Percentiles rank a stretch among this genome's conserved stretches.
phyloP scores from a whole-genome alignment of 2,329 filamentous ascomycete genomes.

The Phialophora expanda region DNA sequence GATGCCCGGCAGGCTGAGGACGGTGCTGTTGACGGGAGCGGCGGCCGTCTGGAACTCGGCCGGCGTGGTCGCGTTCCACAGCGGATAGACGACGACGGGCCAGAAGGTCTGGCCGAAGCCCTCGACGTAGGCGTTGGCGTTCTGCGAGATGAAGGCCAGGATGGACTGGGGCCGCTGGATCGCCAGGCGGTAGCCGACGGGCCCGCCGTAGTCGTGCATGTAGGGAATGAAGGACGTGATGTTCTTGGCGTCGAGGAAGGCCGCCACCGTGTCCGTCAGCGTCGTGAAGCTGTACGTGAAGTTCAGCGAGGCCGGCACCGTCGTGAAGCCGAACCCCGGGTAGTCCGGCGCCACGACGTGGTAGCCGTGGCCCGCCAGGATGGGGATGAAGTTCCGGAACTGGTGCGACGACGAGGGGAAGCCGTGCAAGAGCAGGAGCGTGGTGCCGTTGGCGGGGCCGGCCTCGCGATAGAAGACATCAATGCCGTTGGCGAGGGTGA shows the following conservation, averaged over 20 bases:
- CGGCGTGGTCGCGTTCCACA: slow-evolving; percentile 17
- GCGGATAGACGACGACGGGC: slow-evolving; percentile 48
- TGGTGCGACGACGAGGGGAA: slow-evolving; percentile 55
- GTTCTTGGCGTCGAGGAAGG: slow-evolving; percentile 56
- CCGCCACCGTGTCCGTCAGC: slow-evolving; percentile 54
- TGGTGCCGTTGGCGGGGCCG: slow-evolving; percentile 35
- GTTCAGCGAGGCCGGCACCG: slow-evolving; percentile 46
- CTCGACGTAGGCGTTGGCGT: slow-evolving; percentile 66
- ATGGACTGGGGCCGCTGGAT: slow-evolving; percentile 55
- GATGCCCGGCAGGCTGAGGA: slow-evolving; percentile 47
- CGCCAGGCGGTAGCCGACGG: slow-evolving; percentile 60
- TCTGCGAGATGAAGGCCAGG: slow-evolving; percentile 62
- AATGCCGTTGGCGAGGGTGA: slow-evolving; percentile 13
- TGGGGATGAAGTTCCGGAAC: slow-evolving; percentile 54
- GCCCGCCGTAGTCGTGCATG: slow-evolving; percentile 68
- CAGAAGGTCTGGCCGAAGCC: slow-evolving; percentile 59
- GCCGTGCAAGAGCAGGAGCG: slow-evolving; percentile 54
- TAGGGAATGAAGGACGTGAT: slow-evolving; percentile 60
- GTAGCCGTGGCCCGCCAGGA: slow-evolving; percentile 48
- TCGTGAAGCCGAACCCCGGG: slow-evolving; percentile 65
- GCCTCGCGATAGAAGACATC: slow-evolving; percentile 19
- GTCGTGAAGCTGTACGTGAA: slow-evolving; percentile 62
- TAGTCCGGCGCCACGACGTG: slow-evolving; percentile 62
- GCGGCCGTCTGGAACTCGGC: slow-evolving; percentile 52
- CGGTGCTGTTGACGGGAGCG: slow-evolving; percentile 43